Conservation (phyloP, 495 filamentous ascomycete genomes). For the Penicillium dipodomyicola region DNA sequence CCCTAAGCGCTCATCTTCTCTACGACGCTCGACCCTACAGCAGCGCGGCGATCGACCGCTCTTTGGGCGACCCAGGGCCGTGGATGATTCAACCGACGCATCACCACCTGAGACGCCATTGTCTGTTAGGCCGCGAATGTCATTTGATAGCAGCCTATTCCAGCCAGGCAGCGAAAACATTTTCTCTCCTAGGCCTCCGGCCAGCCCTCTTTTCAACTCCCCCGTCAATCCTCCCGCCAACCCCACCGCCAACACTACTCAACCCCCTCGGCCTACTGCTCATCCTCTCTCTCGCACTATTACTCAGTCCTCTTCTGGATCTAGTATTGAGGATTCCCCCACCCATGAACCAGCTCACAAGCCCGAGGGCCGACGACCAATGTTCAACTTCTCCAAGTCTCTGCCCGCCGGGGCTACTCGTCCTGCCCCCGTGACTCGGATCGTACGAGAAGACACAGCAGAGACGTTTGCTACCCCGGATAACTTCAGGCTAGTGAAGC, state of each 20-base stretch:
- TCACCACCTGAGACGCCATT: conserved; percentile 33
- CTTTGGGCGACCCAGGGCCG: conserved; percentile 46
- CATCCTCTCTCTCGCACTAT: conserved; percentile 85
- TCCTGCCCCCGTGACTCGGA: conserved; percentile 39
- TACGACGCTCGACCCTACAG: conserved; percentile 83
- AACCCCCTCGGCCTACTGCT: conserved; percentile 46
- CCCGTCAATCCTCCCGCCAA: conserved; percentile 35
- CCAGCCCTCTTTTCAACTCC: conserved; percentile 33
- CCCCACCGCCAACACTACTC: conserved; percentile 19
- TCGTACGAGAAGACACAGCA: conserved; percentile 44
- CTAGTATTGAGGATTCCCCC: conserved; percentile 76
- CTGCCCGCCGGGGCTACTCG: conserved; percentile 66
- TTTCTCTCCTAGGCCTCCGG: conserved; percentile 48
- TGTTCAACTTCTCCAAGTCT: conserved; percentile 76
- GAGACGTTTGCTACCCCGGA: conserved; percentile 76
- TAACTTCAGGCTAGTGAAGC: conserved; percentile 79
- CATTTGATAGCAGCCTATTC: conserved; percentile 68
- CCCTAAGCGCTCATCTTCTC: conserved; percentile 59
- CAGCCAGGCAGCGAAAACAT: conserved; percentile 60
- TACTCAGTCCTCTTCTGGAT: conserved; percentile 78
- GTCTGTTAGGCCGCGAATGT: conserved; percentile 64
- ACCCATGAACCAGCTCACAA: conserved; percentile 61
- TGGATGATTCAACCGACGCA: conserved; percentile 33
- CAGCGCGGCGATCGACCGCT: conserved; percentile 69
- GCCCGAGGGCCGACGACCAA: conserved; percentile 46